phyloP scores from a whole-genome alignment of 805 yeast species.

The Saccharomycopsis sp. region DNA sequence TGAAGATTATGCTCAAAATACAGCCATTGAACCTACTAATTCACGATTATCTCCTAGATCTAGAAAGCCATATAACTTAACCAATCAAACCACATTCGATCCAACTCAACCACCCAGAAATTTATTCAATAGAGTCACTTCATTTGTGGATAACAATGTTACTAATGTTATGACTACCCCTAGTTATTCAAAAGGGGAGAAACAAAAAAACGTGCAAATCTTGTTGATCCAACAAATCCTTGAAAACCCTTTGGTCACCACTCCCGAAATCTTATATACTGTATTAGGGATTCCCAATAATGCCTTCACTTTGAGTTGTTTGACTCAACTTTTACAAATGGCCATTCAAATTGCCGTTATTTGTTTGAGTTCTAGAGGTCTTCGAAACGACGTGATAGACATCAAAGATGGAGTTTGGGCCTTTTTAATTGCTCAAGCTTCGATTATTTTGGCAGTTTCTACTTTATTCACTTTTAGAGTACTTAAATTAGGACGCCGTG shows the following conservation, averaged over 20 bases:
- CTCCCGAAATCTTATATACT: constrained; percentile 4
- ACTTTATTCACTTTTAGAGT: constrained; percentile 12
- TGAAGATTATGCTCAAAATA: background rate
- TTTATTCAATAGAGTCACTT: constrained; percentile 5
- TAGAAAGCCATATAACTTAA: constrained; percentile 6
- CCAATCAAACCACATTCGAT: too few species aligned
- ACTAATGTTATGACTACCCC: background rate
- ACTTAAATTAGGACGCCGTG: constrained; percentile 11
- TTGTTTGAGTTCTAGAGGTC: constrained; percentile 8
- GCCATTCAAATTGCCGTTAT: constrained; percentile 12
- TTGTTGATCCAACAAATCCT: constrained; percentile 8
- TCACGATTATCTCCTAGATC: constrained; percentile 1
- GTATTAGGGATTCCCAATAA: constrained; percentile 13
- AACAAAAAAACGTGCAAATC: constrained; percentile 1
- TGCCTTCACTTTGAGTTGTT: constrained; percentile 10
- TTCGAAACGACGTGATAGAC: constrained; percentile 10
- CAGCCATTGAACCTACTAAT: background rate
- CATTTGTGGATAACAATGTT: constrained; percentile 9
- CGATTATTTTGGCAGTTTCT: constrained; percentile 14
- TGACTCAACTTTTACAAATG: constrained; percentile 15
- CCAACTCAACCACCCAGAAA: background rate
- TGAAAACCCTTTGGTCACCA: constrained; percentile 7
- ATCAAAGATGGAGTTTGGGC: constrained; percentile 14
- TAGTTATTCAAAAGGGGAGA: background rate
- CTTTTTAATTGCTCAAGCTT: constrained; percentile 15